A percentile compares a stretch with the other conserved stretches of the same genome.
Conservation (phyloP, 1,139 yeast species). For the Diutina scorzettiae region DNA sequence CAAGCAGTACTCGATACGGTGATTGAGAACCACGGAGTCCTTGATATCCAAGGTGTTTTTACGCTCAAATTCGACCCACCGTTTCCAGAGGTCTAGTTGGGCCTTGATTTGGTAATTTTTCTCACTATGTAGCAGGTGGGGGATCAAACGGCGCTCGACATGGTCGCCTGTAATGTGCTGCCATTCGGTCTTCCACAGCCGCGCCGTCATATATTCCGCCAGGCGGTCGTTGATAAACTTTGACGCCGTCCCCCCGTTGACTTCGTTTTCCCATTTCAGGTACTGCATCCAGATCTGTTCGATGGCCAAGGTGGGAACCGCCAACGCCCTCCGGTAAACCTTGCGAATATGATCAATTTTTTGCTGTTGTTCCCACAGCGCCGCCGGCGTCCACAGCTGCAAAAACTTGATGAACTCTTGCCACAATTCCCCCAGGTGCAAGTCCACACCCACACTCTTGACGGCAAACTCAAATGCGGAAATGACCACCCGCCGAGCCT, state of each 20-base stretch:
- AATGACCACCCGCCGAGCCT: slow-evolving; percentile 62
- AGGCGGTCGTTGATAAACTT: slow-evolving; percentile 77
- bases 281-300: slow-evolving; percentile 77
- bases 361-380: slow-evolving; percentile 82
- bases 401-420: slow-evolving; percentile 72
- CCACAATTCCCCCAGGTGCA: slow-evolving; percentile 67
- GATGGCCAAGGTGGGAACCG: slow-evolving; percentile 60
- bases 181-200: slow-evolving; percentile 71
- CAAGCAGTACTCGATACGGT: slow-evolving; percentile 63
- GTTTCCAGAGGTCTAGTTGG: slow-evolving; percentile 49
- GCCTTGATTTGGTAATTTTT: slow-evolving; percentile 17
- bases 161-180: slow-evolving; percentile 38
- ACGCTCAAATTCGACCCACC: slow-evolving; percentile 75
- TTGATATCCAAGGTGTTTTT: slow-evolving; percentile 54
- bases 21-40: slow-evolving; percentile 33
- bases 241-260: slow-evolving; percentile 59
- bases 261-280: slow-evolving; percentile 71
- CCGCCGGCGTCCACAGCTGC: slow-evolving; percentile 65
- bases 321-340: slow-evolving; percentile 57
- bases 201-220: slow-evolving; percentile 80
- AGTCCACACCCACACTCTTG: slow-evolving; percentile 67
- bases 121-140: slow-evolving; percentile 16
- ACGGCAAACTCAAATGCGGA: slow-evolving; percentile 83
- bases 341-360: slow-evolving; percentile 68
- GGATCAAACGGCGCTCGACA: slow-evolving; percentile 25